These are phyloP conservation scores for Porogramme epimiltina DNA, from an alignment of 1,284 basidiomycete genomes.

Conservation along the genomic window DNA sequence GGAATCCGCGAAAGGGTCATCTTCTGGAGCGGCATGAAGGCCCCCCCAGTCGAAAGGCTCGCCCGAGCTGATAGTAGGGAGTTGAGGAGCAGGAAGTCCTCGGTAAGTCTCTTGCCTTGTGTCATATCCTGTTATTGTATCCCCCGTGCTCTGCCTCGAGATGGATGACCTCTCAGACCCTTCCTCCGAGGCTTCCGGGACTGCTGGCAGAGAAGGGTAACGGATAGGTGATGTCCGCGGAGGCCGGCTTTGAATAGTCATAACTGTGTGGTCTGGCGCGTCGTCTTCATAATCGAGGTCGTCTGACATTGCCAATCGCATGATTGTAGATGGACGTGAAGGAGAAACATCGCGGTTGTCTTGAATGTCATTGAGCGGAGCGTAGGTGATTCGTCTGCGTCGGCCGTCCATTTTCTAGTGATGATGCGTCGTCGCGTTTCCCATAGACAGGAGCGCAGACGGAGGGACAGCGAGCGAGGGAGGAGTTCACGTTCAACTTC, in stretches of 20 bases:
- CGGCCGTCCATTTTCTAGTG: conserved; percentile 13
- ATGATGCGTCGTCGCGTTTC: too few relatives aligned
- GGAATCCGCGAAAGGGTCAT: conserved; percentile 34
- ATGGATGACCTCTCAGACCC: conserved; percentile 23
- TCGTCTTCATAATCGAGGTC: conserved; percentile 18
- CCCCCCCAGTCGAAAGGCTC: conserved; percentile 34
- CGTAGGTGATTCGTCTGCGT: conserved; percentile 17
- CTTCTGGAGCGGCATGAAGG: conserved; percentile 12
- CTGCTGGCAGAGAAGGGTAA: conserved; percentile 24
- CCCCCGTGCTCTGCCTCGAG: conserved; percentile 25
- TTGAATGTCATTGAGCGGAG: conserved; percentile 17
- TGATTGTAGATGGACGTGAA: conserved; percentile 15
- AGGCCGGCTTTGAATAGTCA: conserved; percentile 19
- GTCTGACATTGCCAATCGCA: conserved; percentile 25
- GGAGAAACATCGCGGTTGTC: conserved; percentile 14
- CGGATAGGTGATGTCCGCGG: conserved; percentile 21
- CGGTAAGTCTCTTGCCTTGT: conserved; percentile 12
- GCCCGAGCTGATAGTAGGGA: conserved; percentile 37
- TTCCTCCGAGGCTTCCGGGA: conserved; percentile 26
- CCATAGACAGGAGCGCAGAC: not conserved
- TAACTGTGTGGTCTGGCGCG: conserved; percentile 17
- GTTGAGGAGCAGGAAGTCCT: conserved; percentile 4
- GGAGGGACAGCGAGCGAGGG: not conserved
- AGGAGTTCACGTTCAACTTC: not conserved
- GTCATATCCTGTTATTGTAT: conserved; percentile 16